Evolutionary conservation across 305 asterid genomes (phyloP).

Genomic region (Fraxinus latifolia): DNA sequence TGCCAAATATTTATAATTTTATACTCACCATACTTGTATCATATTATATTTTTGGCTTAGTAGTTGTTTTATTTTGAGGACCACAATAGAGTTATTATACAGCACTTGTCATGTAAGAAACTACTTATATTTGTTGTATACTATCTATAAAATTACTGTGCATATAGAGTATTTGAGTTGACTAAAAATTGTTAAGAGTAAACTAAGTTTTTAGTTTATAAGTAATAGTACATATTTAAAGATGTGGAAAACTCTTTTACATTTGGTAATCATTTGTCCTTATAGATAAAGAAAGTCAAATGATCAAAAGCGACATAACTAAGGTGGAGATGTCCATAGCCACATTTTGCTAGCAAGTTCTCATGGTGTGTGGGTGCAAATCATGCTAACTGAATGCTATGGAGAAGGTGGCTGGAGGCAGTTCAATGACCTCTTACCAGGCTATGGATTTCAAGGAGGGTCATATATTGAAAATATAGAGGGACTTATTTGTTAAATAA

Average conservation of each 20-base stretch:
- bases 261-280: neutral
- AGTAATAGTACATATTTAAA: neutral
- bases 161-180: neutral
- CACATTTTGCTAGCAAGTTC: neutral
- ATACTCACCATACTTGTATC: neutral
- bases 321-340: neutral
- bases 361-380: neutral
- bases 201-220: neutral
- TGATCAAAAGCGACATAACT: neutral
- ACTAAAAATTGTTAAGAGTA: neutral
- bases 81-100: neutral
- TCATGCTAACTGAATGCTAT: neutral
- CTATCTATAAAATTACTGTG: neutral
- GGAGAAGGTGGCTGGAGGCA: neutral
- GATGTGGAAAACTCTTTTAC: neutral
- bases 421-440: neutral
- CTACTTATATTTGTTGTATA: neutral
- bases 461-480: neutral
- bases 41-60: neutral
- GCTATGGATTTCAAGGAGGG: neutral
- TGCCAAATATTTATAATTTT: neutral
- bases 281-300: neutral
- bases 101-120: neutral
- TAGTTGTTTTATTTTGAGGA: neutral
- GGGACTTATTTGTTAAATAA: neutral